Percentiles rank a stretch among this genome's conserved stretches.
These are phyloP conservation scores for Epichloe sylvatica DNA, from an alignment of 2,329 filamentous ascomycete genomes.

Conservation along the genomic window DNA sequence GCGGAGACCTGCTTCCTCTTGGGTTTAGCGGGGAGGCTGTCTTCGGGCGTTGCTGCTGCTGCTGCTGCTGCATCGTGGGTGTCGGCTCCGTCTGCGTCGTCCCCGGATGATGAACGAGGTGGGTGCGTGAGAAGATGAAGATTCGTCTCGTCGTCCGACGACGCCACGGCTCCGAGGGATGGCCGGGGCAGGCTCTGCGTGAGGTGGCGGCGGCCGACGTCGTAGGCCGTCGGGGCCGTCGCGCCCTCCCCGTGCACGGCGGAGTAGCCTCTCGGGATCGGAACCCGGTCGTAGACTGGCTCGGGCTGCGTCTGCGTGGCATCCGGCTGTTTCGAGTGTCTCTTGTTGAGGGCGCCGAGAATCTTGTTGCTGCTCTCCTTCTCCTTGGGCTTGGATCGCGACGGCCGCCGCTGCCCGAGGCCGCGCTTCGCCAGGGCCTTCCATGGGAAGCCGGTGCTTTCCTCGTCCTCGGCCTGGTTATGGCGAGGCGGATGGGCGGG, in stretches of 20 bases:
- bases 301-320: slow-evolving; percentile 10
- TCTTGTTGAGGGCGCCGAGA: slow-evolving; percentile 20
- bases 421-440: slow-evolving; percentile 17
- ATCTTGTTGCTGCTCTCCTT: slow-evolving; percentile 16
- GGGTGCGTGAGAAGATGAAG: too few species aligned
- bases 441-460: slow-evolving; percentile 17
- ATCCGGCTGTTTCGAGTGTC: slow-evolving; percentile 15
- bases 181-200: too few species aligned
- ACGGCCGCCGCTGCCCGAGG: slow-evolving; percentile 1
- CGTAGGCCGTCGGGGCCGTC: slow-evolving; percentile 16
- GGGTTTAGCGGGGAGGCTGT: not conserved
- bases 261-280: slow-evolving; percentile 24
- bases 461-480: not conserved
- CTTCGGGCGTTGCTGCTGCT: not conserved
- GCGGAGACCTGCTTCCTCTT: not conserved
- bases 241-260: slow-evolving; percentile 24
- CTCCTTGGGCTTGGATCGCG: slow-evolving; percentile 10
- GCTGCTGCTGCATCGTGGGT: too few species aligned
- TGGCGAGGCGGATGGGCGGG: not conserved
- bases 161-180: not conserved
- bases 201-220: slow-evolving; percentile 6
- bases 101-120: too few species aligned
- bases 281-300: slow-evolving; percentile 22
- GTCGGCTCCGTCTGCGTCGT: too few species aligned
- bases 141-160: not conserved